Evolutionary conservation across 345 rosid species (phyloP).

Genomic region (Physaria fendleri): DNA sequence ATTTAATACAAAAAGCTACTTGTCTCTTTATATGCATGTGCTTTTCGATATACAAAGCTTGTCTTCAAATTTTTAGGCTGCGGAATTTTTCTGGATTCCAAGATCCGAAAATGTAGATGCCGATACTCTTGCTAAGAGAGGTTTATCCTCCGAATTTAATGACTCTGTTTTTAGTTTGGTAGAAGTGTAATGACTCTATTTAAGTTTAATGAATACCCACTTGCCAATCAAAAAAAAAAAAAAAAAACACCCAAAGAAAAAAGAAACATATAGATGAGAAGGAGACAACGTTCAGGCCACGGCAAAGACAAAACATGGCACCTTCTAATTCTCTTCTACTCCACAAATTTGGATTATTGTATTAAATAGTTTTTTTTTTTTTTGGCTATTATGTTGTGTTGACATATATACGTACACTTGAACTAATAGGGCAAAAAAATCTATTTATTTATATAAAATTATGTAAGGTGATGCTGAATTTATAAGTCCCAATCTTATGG

Average conservation of each 20-base stretch:
- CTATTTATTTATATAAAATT: background rate
- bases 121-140: too few relatives aligned
- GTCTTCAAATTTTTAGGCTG: too few relatives aligned
- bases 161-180: too few relatives aligned
- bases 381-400: slow-evolving; percentile 5
- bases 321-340: slow-evolving; percentile 24
- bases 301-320: slow-evolving; percentile 29
- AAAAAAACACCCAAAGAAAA: background rate
- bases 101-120: too few relatives aligned
- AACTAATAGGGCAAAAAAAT: background rate
- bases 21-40: too few relatives aligned
- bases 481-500: slow-evolving; percentile 4
- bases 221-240: too few relatives aligned
- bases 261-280: slow-evolving; percentile 24
- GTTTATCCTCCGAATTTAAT: too few relatives aligned
- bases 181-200: too few relatives aligned
- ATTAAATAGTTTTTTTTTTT: slow-evolving; percentile 5
- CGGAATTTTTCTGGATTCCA: too few relatives aligned
- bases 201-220: too few relatives aligned
- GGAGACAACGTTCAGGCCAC: slow-evolving; percentile 32
- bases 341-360: slow-evolving; percentile 22
- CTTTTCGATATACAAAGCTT: too few relatives aligned
- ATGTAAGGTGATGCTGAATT: background rate
- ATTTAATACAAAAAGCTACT: too few relatives aligned
- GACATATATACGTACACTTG: slow-evolving; percentile 28